Base-by-base conservation (phyloP, 345 rosid genomes). In the Erodium maritimum region DNA sequence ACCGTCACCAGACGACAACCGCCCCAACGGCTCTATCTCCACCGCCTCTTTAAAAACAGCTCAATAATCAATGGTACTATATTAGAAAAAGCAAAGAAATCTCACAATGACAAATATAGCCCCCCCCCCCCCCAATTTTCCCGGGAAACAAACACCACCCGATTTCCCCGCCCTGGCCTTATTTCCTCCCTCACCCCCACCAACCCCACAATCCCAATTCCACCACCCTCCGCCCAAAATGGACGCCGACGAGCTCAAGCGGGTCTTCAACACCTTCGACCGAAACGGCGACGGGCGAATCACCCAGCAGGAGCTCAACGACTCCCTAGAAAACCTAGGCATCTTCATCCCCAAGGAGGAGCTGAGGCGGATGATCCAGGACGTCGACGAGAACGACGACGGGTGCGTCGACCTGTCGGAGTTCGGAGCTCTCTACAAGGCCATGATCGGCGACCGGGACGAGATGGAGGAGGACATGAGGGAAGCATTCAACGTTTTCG, bases 401-500 rank as follows among this genome's bases (percentile, higher is more conserved):
- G 70, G 70, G 8, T 56, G 56, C 57, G 70, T 67, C 0, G 97
- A 91, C 62, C 68, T 91, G 16, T 85, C 84, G 1, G 97, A 91
- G 76, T 91, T 91, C 59, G 75, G 79, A 0, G 81, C 61, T 48
- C 61, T 91, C 61, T 88, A 88, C 52, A 73, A 66, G 17, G 75
- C 87, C 0, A 61, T 91, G 6, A 71, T 81, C 80, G 80, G 62
- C 0, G 87, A 72, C 52, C 70, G 77, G 21, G 79, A 82, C 52
- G 89, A 75, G 69, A 84, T 73, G 54, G 94, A 79, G 61, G 86
- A 78, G 25, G 86, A 85, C 56, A 82, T 91, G 88, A 82, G 62
- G 68, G 96, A 91, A 50, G 95, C 96, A 3, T 91, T 91, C 58
- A 73, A 81, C 18, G 96, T 91, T 37, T 91, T 91, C 56, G 97